These are phyloP conservation scores for Ophiostoma australiae DNA, from an alignment of 2,329 filamentous ascomycete genomes.

Conservation along the genomic window DNA sequence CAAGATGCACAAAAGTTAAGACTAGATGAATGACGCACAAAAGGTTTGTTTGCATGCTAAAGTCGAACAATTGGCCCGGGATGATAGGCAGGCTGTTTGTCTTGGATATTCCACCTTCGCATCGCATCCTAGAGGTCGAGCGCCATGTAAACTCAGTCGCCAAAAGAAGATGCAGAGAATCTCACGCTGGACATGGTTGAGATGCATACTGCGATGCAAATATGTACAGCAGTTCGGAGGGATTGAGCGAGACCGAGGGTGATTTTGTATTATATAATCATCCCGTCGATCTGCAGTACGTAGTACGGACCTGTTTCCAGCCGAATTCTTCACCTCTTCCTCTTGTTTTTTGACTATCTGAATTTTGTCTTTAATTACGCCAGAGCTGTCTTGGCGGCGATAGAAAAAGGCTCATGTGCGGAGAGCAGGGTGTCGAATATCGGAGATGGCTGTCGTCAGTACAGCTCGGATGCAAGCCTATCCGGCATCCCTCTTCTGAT, in stretches of 20 bases:
- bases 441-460: neutral
- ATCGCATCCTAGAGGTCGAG: neutral
- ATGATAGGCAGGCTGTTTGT: neutral
- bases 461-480: neutral
- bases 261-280: too few species aligned
- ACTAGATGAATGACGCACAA: neutral
- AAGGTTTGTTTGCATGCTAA: neutral
- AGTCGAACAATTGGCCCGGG: neutral
- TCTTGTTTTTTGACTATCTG: too few species aligned
- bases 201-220: neutral
- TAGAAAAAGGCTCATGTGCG: too few species aligned
- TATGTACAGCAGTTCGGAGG: neutral
- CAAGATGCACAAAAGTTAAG: neutral
- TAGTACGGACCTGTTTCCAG: too few species aligned
- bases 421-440: too few species aligned
- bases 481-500: neutral
- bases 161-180: neutral
- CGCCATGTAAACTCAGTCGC: neutral
- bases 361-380: too few species aligned
- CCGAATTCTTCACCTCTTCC: too few species aligned
- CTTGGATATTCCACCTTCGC: neutral
- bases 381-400: too few species aligned
- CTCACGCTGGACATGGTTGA: neutral
- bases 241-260: too few species aligned
- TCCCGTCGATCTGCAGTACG: too few species aligned